Conservation (phyloP, 1,284 basidiomycete species). For the Hypsizygus ulmarius region DNA sequence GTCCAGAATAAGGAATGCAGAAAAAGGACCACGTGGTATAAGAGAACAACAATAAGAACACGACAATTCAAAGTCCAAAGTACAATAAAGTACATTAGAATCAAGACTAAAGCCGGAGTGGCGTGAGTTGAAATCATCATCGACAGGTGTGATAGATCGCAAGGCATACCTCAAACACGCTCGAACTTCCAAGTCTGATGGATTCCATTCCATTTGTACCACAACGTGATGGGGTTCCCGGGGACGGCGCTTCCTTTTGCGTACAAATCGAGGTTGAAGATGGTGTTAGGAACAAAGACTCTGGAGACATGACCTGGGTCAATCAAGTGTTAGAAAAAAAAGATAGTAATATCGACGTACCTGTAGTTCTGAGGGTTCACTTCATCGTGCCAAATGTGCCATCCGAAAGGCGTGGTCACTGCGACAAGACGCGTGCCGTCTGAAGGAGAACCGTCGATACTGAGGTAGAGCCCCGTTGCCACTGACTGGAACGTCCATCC, state of each 20-base stretch:
- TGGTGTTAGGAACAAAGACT: constrained; percentile 36
- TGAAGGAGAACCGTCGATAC: constrained; percentile 28
- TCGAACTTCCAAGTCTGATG: constrained; percentile 40
- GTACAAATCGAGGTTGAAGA: constrained; percentile 34
- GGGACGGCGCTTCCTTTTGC: constrained; percentile 26
- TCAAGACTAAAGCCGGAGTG: neutral
- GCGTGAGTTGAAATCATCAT: neutral
- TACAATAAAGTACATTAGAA: neutral
- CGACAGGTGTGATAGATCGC: neutral
- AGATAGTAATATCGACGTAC: constrained; percentile 19
- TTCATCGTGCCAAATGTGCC: constrained; percentile 44
- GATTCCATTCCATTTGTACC: constrained; percentile 32
- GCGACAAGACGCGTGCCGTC: constrained; percentile 37
- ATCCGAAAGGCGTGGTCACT: constrained; percentile 33
- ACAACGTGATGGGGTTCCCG: constrained; percentile 31
- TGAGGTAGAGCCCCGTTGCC: constrained; percentile 40
- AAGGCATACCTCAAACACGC: constrained; percentile 8
- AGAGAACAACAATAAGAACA: constrained; percentile 4
- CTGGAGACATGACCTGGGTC: constrained; percentile 16
- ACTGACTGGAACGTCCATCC: constrained; percentile 44
- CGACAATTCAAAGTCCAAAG: neutral
- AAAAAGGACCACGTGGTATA: neutral
- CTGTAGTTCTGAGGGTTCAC: constrained; percentile 31
- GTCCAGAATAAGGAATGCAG: neutral
- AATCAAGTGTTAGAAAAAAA: neutral